Conservation (phyloP, 192 early-diverging fungal species). For the Coemansia sp. region DNA sequence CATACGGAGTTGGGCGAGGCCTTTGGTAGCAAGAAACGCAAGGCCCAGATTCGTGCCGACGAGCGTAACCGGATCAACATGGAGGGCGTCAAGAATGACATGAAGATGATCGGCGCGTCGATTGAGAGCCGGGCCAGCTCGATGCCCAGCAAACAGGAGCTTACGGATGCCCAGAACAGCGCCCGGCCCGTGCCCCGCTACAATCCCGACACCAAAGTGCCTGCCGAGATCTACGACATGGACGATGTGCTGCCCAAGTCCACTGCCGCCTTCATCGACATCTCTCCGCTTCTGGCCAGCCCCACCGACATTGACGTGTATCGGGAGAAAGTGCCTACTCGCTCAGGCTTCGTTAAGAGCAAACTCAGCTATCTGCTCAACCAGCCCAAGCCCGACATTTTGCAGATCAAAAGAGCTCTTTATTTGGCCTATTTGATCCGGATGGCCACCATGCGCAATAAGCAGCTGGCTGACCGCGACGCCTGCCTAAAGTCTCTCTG, state of each 20-base stretch:
- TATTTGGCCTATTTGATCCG: slow-evolving; percentile 79
- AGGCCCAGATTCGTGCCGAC: slow-evolving; percentile 72
- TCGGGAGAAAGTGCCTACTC: slow-evolving; percentile 17
- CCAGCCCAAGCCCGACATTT: slow-evolving; percentile 29
- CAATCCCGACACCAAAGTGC: slow-evolving; percentile 62
- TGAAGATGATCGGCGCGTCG: slow-evolving; percentile 62
- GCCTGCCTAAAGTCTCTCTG: slow-evolving; percentile 45
- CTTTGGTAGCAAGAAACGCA: slow-evolving; percentile 90
- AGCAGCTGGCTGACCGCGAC: slow-evolving; percentile 53
- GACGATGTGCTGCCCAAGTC: slow-evolving; percentile 66
- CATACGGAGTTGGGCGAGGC: slow-evolving; percentile 81
- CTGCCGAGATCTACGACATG: slow-evolving; percentile 78
- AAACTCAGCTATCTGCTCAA: slow-evolving; percentile 36
- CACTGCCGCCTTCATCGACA: slow-evolving; percentile 64
- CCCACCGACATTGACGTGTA: slow-evolving; percentile 40
- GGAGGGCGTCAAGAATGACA: slow-evolving; percentile 61
- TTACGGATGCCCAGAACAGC: slow-evolving; percentile 55
- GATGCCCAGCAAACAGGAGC: slow-evolving; percentile 60
- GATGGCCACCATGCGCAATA: slow-evolving; percentile 55
- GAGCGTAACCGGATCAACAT: slow-evolving; percentile 88
- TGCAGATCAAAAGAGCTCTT: slow-evolving; percentile 57
- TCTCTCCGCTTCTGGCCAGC: slow-evolving; percentile 55
- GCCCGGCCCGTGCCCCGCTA: slow-evolving; percentile 75
- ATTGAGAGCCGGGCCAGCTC: slow-evolving; percentile 65
- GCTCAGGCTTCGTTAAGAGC: slow-evolving; percentile 32